These are phyloP conservation scores for Collybia sordida DNA, from an alignment of 768 basidiomycete genomes.

Conservation along the genomic window DNA sequence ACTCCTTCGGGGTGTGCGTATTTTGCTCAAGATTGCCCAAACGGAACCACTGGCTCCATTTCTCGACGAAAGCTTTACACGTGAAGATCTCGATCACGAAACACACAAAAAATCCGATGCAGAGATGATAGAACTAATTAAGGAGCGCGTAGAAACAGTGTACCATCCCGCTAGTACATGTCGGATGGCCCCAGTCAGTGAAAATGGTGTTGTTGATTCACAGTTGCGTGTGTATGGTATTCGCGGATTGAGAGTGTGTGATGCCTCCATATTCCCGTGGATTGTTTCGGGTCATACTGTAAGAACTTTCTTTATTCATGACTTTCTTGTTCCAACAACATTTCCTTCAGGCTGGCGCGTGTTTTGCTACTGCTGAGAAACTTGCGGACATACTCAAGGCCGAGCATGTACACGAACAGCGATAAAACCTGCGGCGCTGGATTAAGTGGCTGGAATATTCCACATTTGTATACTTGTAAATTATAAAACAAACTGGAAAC, in stretches of 20 bases:
- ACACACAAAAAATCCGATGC: conserved; percentile 33
- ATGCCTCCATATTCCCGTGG: conserved; percentile 39
- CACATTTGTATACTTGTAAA: too few relatives aligned
- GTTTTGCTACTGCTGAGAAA: conserved; percentile 32
- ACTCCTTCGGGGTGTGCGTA: conserved; percentile 35
- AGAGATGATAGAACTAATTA: conserved; percentile 37
- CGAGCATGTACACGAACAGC: conserved; percentile 12
- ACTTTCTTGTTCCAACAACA: not conserved
- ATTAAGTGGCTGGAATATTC: too few relatives aligned
- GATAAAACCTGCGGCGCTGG: conserved; percentile 12
- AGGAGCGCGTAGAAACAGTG: conserved; percentile 41
- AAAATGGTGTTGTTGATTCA: conserved; percentile 44
- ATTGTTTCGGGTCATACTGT: conserved; percentile 43
- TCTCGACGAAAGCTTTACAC: conserved; percentile 28
- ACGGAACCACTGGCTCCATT: conserved; percentile 31
- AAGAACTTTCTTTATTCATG: conserved; percentile 1
- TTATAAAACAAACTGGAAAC: conserved; percentile 2
- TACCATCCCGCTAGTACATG: conserved; percentile 47
- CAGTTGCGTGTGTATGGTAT: conserved; percentile 44
- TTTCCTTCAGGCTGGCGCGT: conserved; percentile 27
- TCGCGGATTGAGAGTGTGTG: conserved; percentile 39
- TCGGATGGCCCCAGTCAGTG: conserved; percentile 40
- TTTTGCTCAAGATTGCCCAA: conserved; percentile 32
- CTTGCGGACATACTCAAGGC: conserved; percentile 31
- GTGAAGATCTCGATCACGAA: conserved; percentile 34